These are phyloP conservation scores for Phyllosticta citrichinensis DNA, from an alignment of 2,329 filamentous ascomycete genomes.

Conservation along the genomic window DNA sequence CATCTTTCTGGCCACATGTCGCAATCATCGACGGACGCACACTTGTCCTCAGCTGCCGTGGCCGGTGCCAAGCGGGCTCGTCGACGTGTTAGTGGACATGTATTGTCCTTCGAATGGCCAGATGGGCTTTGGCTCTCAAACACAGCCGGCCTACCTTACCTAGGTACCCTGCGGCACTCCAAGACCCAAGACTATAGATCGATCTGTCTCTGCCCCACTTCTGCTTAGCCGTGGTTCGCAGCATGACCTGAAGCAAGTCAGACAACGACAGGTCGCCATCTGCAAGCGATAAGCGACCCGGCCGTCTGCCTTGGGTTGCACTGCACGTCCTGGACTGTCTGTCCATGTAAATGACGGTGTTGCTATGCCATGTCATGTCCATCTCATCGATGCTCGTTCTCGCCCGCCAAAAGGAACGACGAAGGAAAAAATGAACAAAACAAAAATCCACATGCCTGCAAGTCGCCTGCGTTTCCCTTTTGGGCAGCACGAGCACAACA, in stretches of 20 bases:
- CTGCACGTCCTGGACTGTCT: too few species aligned
- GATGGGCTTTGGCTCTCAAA: neutral
- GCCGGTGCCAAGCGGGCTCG: neutral
- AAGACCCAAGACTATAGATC: neutral
- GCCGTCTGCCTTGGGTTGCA: too few species aligned
- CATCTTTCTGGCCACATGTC: too few species aligned
- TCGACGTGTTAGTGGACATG: neutral
- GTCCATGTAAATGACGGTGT: too few species aligned
- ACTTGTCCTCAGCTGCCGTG: too few species aligned
- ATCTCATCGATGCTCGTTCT: neutral
- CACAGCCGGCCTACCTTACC: neutral
- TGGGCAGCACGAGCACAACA: neutral
- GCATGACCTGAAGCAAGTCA: too few species aligned
- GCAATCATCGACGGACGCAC: too few species aligned
- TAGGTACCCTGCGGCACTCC: neutral
- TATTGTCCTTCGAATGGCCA: neutral
- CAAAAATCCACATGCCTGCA: too few species aligned
- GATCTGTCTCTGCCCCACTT: neutral
- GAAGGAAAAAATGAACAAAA: neutral
- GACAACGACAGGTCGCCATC: too few species aligned
- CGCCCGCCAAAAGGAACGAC: neutral
- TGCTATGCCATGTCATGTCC: too few species aligned
- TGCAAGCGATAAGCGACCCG: too few species aligned
- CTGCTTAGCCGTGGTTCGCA: too few species aligned
- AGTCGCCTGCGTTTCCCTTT: neutral